Percentiles rank a stretch among this genome's conserved stretches.
Conservation (phyloP, 1,139 yeast genomes). For the Sugiyamaella grinbergsii region DNA sequence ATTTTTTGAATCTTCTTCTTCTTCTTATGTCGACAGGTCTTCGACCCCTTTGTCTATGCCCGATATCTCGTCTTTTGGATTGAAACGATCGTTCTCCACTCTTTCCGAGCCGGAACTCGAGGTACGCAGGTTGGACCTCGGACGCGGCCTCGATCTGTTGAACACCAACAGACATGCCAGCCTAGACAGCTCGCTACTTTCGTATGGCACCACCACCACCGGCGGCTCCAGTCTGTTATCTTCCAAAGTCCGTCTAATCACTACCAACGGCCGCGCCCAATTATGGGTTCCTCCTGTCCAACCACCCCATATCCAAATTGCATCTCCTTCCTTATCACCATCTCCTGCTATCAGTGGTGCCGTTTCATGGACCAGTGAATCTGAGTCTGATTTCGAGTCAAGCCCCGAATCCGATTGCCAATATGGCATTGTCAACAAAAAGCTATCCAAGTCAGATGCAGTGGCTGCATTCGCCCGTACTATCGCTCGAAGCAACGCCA, state of each 20-base stretch:
- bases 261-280: constrained; percentile 23
- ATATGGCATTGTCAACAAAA: constrained; percentile 15
- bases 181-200: constrained; percentile 3
- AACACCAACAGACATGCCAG: constrained; percentile 3
- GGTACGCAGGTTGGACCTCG: background rate
- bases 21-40: constrained; percentile 10
- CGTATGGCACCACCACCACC: background rate
- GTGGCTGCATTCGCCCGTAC: constrained; percentile 38
- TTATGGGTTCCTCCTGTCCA: constrained; percentile 16
- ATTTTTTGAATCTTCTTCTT: constrained; percentile 3
- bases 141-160: background rate
- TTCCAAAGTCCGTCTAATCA: constrained; percentile 15
- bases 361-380: constrained; percentile 17
- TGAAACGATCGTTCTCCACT: constrained; percentile 20
- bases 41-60: constrained; percentile 19
- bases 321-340: constrained; percentile 14
- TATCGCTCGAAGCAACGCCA: constrained; percentile 33
- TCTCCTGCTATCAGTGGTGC: constrained; percentile 7
- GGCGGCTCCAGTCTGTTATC: constrained; percentile 1
- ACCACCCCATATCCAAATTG: constrained; percentile 5
- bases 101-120: constrained; percentile 19
- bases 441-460: constrained; percentile 30
- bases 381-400: constrained; percentile 19
- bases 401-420: constrained; percentile 28
- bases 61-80: constrained; percentile 7